These are phyloP conservation scores for Leucosporidium creatinivorum DNA, from an alignment of 768 basidiomycete genomes.

Conservation along the genomic window DNA sequence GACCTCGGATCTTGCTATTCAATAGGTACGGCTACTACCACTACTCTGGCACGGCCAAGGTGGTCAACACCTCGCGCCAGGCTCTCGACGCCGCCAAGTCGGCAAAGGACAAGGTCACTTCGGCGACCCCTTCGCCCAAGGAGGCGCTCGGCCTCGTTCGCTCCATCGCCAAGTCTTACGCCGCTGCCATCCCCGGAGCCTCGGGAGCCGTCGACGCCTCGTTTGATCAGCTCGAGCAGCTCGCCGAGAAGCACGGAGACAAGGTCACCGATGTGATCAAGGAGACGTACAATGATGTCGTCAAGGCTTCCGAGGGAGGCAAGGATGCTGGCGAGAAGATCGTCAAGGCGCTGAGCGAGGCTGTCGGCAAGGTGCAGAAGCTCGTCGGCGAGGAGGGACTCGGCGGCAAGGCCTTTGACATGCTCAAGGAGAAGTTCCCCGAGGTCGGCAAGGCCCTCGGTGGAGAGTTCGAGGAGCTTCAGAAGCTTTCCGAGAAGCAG, in stretches of 20 bases:
- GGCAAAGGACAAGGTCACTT: constrained; percentile 32
- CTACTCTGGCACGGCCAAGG: constrained; percentile 31
- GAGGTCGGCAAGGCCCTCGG: constrained; percentile 33
- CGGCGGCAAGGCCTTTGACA: constrained; percentile 20
- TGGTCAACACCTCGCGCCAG: constrained; percentile 23
- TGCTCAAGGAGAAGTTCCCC: constrained; percentile 33
- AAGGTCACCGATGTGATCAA: constrained; percentile 30
- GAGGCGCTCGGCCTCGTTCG: constrained; percentile 29
- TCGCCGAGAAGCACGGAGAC: constrained; percentile 34
- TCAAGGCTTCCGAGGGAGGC: constrained; percentile 26
- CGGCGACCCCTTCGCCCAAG: constrained; percentile 28
- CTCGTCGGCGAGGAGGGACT: constrained; percentile 29
- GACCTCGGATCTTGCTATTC: background rate
- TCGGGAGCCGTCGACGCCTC: constrained; percentile 23
- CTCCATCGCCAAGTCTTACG: constrained; percentile 34
- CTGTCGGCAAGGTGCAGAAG: constrained; percentile 26
- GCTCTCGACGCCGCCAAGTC: constrained; percentile 15
- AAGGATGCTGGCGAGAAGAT: constrained; percentile 31
- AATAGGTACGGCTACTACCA: constrained; percentile 36
- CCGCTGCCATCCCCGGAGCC: constrained; percentile 34
- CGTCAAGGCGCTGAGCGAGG: constrained; percentile 23
- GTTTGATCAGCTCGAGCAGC: constrained; percentile 33
- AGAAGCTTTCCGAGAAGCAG: constrained; percentile 35
- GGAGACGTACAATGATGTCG: constrained; percentile 32
- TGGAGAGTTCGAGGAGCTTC: constrained; percentile 24